These are phyloP conservation scores for Polymyxa betae DNA, from an alignment of 208 protist species.

Conservation along the genomic window DNA sequence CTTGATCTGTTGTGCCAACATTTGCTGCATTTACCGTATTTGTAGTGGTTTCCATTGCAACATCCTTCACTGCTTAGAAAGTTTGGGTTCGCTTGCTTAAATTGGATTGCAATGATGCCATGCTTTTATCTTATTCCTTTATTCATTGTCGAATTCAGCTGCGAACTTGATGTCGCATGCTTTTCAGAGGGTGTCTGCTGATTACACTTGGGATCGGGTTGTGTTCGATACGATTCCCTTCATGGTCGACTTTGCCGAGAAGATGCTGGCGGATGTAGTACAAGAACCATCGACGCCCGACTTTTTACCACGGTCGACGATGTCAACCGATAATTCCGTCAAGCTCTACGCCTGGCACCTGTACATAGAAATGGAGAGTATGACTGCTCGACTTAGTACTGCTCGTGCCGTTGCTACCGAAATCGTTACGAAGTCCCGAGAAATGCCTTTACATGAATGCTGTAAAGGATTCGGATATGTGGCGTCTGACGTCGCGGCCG, in stretches of 20 bases:
- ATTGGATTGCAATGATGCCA: no score
- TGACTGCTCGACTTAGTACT: background rate
- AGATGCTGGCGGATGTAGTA: background rate
- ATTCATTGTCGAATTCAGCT: no score
- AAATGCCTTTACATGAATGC: conserved; percentile 6
- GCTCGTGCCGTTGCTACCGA: background rate
- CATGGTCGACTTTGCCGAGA: conserved; percentile 33
- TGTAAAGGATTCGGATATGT: background rate
- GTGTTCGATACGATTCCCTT: conserved; percentile 50
- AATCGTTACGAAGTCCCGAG: background rate
- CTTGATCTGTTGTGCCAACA: no score
- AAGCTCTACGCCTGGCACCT: conserved; percentile 34
- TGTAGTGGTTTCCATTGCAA: no score
- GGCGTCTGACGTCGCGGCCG: background rate
- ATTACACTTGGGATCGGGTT: conserved; percentile 47
- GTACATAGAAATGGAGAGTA: conserved; percentile 46
- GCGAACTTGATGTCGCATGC: background rate
- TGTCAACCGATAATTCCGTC: background rate
- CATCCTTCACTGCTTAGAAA: no score
- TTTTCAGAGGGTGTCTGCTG: background rate
- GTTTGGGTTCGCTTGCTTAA: no score
- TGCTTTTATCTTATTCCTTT: no score
- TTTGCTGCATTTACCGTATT: no score
- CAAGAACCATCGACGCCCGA: background rate
- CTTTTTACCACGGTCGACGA: background rate